Conservation (phyloP, 2,329 filamentous ascomycete species). For the Fusarium sp. region DNA sequence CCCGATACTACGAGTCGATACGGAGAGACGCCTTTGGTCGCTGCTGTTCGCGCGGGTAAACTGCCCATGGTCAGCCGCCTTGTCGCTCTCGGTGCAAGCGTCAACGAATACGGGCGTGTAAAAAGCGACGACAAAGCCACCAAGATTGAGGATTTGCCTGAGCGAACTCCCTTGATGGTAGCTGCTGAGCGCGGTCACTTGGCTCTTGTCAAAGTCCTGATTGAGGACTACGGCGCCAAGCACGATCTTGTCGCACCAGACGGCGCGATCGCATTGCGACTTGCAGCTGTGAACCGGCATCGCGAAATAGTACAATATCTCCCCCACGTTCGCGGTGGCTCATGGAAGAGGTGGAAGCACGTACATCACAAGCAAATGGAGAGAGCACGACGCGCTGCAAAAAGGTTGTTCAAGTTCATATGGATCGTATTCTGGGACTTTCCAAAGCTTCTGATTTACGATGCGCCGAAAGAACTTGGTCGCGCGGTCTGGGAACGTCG, state of each 20-base stretch:
- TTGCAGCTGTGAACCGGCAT: slow-evolving; percentile 58
- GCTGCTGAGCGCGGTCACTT: slow-evolving; percentile 58
- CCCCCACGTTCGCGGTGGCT: slow-evolving; percentile 55
- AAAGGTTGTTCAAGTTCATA: slow-evolving; percentile 43
- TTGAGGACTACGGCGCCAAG: slow-evolving; percentile 57
- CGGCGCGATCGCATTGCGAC: slow-evolving; percentile 59
- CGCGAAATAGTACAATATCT: slow-evolving; percentile 59
- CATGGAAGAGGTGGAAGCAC: slow-evolving; percentile 54
- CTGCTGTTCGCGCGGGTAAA: slow-evolving; percentile 50
- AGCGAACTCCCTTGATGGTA: slow-evolving; percentile 59
- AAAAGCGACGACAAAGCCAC: neutral
- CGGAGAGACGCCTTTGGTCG: slow-evolving; percentile 54
- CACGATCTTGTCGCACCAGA: slow-evolving; percentile 60
- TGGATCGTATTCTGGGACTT: slow-evolving; percentile 49
- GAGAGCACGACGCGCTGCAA: slow-evolving; percentile 40
- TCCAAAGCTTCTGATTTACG: slow-evolving; percentile 49
- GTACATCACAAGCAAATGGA: slow-evolving; percentile 50
- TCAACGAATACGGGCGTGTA: slow-evolving; percentile 47
- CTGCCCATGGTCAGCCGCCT: slow-evolving; percentile 52
- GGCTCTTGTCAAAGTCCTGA: slow-evolving; percentile 56
- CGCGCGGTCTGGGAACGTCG: slow-evolving; percentile 44
- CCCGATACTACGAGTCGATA: slow-evolving; percentile 51
- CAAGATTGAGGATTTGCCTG: slow-evolving; percentile 31
- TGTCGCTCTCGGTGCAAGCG: slow-evolving; percentile 52
- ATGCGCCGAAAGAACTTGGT: slow-evolving; percentile 39